These are phyloP conservation scores for Erysimum pusillum DNA, from an alignment of 441 rosid genomes.

Conservation along the genomic window DNA sequence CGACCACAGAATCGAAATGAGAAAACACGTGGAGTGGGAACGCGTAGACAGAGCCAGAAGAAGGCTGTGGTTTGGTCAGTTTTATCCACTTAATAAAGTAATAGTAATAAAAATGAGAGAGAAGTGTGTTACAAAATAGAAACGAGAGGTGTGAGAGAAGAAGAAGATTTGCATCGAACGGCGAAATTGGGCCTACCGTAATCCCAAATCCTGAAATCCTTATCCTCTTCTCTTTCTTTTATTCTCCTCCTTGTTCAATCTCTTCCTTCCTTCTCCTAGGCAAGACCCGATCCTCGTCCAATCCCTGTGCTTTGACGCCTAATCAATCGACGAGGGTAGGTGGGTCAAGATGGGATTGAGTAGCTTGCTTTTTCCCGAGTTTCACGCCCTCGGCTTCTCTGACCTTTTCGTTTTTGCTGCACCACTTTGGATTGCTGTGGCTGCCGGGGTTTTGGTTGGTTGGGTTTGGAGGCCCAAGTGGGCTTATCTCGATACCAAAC, in stretches of 20 bases:
- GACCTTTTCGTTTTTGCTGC: constrained; percentile 61
- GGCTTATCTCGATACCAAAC: constrained; percentile 61
- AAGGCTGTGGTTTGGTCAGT: neutral
- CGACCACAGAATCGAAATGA: constrained; percentile 35
- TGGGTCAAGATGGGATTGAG: constrained; percentile 57
- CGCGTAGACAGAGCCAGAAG: neutral
- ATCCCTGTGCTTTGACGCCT: constrained; percentile 57
- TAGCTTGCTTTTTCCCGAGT: constrained; percentile 50
- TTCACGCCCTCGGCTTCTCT: constrained; percentile 51
- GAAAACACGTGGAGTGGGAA: constrained; percentile 18
- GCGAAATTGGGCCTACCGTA: constrained; percentile 57
- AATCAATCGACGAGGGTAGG: constrained; percentile 48
- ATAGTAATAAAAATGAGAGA: neutral
- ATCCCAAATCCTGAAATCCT: constrained; percentile 58
- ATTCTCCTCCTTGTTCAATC: neutral
- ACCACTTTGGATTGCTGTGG: constrained; percentile 82
- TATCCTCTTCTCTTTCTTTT: constrained; percentile 47
- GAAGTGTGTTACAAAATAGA: neutral
- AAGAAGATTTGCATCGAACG: neutral
- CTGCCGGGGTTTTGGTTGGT: constrained; percentile 81
- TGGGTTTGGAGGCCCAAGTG: constrained; percentile 96
- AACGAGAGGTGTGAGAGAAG: constrained; percentile 12
- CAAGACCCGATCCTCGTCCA: constrained; percentile 49
- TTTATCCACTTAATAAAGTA: neutral
- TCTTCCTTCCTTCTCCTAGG: neutral